Evolutionary conservation across 495 filamentous ascomycete genomes (phyloP).

Genomic region (Amniculicola lignicola): DNA sequence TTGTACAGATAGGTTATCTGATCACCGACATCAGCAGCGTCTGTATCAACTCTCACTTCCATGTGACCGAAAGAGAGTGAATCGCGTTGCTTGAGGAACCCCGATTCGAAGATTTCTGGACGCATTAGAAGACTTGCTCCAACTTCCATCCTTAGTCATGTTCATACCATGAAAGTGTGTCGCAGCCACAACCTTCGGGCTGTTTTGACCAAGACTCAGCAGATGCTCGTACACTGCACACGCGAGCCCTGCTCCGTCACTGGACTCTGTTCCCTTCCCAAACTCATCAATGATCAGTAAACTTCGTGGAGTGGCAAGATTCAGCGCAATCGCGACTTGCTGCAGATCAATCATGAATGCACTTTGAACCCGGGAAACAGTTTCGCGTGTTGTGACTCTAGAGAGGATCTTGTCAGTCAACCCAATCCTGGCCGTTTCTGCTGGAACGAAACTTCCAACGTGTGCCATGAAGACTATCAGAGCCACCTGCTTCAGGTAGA

Average conservation of each 20-base stretch:
- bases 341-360: slow-evolving; percentile 93
- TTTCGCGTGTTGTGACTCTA: slow-evolving; percentile 81
- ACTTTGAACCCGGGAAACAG: slow-evolving; percentile 78
- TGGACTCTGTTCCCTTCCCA: slow-evolving; percentile 84
- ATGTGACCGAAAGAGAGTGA: slow-evolving; percentile 74
- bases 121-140: background rate
- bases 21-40: slow-evolving; percentile 57
- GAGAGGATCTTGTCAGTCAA: slow-evolving; percentile 92
- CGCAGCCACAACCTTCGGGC: slow-evolving; percentile 79
- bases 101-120: slow-evolving; percentile 74
- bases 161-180: slow-evolving; percentile 83
- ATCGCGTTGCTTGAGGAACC: slow-evolving; percentile 58
- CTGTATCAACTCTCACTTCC: slow-evolving; percentile 71
- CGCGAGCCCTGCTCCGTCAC: slow-evolving; percentile 82
- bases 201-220: slow-evolving; percentile 54
- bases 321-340: slow-evolving; percentile 76
- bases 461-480: slow-evolving; percentile 92
- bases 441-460: slow-evolving; percentile 88
- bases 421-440: slow-evolving; percentile 72
- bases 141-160: background rate
- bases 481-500: slow-evolving; percentile 95
- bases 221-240: slow-evolving; percentile 78
- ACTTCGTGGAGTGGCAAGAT: slow-evolving; percentile 71
- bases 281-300: slow-evolving; percentile 91
- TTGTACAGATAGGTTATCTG: slow-evolving; percentile 89